Conservation (phyloP, 768 basidiomycete species). For the Collybia sordida region DNA sequence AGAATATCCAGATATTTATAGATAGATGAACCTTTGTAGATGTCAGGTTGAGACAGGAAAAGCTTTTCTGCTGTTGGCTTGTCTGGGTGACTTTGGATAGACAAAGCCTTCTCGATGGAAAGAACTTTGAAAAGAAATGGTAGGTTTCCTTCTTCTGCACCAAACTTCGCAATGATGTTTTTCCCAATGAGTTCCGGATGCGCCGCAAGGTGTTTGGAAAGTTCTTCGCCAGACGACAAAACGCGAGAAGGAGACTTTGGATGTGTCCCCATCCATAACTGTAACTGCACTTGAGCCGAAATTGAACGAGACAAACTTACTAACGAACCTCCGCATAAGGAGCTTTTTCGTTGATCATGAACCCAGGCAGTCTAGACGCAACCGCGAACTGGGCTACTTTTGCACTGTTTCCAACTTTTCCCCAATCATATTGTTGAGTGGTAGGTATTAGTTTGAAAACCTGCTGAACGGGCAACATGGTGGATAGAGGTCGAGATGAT, state of each 20-base stretch:
- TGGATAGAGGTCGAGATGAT: too few relatives aligned
- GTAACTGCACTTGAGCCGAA: background rate
- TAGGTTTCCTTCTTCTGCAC: constrained; percentile 62
- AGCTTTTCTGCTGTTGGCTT: constrained; percentile 75
- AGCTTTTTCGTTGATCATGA: constrained; percentile 63
- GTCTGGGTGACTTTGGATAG: constrained; percentile 92
- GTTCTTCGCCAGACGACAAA: constrained; percentile 33
- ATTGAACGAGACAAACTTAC: too few relatives aligned
- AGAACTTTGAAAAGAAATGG: constrained; percentile 94
- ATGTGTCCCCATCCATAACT: constrained; percentile 99
- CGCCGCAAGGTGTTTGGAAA: constrained; percentile 60
- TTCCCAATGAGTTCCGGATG: constrained; percentile 72
- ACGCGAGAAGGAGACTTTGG: constrained; percentile 56
- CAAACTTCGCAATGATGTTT: constrained; percentile 52
- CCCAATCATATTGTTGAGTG: constrained; percentile 94
- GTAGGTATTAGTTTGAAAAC: constrained; percentile 86
- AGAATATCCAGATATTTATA: background rate
- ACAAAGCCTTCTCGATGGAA: constrained; percentile 85
- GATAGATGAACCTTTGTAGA: constrained; percentile 80
- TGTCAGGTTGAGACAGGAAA: constrained; percentile 65
- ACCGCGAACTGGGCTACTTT: constrained; percentile 87
- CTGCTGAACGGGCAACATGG: too few relatives aligned
- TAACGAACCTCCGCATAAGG: constrained; percentile 83
- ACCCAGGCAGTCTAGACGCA: constrained; percentile 59
- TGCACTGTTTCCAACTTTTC: constrained; percentile 75